Evolutionary conservation across 352 stramenopile genomes (phyloP).

Genomic region (Pelagophyceae sp.): DNA sequence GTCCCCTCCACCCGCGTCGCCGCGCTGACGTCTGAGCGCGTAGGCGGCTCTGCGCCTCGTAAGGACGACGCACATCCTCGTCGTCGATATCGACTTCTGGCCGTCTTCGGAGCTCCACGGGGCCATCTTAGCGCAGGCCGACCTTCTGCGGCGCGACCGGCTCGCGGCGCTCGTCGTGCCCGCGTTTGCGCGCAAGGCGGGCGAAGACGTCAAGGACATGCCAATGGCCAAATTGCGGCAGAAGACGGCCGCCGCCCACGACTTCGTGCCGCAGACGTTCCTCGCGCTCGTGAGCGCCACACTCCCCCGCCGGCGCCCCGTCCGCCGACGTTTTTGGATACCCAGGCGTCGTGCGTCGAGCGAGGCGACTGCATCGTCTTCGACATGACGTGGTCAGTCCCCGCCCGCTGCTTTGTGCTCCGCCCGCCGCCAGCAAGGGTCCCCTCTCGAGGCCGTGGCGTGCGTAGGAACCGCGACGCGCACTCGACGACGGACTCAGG

Average conservation of each 20-base stretch:
- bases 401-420: background rate
- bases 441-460: background rate
- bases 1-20: too few relatives aligned
- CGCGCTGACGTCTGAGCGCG: too few relatives aligned
- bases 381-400: constrained; percentile 3
- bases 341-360: background rate
- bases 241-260: background rate
- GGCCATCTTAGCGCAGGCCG: constrained; percentile 23
- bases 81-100: constrained; percentile 24
- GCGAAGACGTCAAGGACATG: background rate
- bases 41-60: constrained; percentile 6
- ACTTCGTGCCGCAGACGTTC: constrained; percentile 16
- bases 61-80: constrained; percentile 22
- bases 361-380: constrained; percentile 11
- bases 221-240: background rate
- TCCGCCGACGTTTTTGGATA: too few relatives aligned
- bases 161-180: constrained; percentile 15
- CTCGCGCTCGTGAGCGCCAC: background rate
- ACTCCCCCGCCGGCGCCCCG: too few relatives aligned
- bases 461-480: constrained; percentile 12
- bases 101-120: constrained; percentile 34
- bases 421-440: background rate
- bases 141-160: background rate
- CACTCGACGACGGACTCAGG: constrained; percentile 9
- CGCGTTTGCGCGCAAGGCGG: constrained; percentile 13